Evolutionary conservation across 345 rosid genomes (phyloP), one percentile per base, ranked within the genome.

Genomic region (Eutrema japonicum): DNA sequence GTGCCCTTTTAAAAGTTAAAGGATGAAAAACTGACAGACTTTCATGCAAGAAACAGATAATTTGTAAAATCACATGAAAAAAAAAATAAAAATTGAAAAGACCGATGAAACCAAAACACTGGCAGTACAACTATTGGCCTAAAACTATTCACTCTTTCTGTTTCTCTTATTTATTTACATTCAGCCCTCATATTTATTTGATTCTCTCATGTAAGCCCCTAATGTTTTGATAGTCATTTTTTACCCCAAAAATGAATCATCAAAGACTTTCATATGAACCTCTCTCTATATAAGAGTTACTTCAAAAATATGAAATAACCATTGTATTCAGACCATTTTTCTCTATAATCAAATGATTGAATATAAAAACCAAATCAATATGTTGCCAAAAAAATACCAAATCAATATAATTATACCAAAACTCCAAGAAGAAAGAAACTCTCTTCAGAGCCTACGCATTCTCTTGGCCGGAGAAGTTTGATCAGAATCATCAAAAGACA

Each of bases 401-500:
- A 53, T 63, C 62, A 70, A 70, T 58, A 58, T 58, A 58, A 58
- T 22, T 77, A 72, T 68, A 52, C 70, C 69, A 75, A 75, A 75
- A 68, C 75, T 68, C 38, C 64, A 68, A 61, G 70, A 68, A 63
- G 56, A 61, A 61, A 18, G 13, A 42, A 74, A 60, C 56, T 27
- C 75, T 67, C 75, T 65, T 70, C 67, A 77, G 43, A 70, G 81
- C 71, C 68, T 73, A 71, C 74, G 73, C 36, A 66, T 75, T 81
- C 81, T 90, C 87, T 78, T 87, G 59, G 45, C 36, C 8, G 80
- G 70, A 63, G 68, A 70, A 75, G 66, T 71, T 64, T 76, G 78
- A 69, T 81, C 86, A 52, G 64, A 81, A 58, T 58, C 85, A 61
- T 72, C 82, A 81, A 85, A 90, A 54, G 86, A 71, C 60, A 90